Base-by-base conservation (phyloP, 345 rosid species). In the Odontarrhena argentea region DNA sequence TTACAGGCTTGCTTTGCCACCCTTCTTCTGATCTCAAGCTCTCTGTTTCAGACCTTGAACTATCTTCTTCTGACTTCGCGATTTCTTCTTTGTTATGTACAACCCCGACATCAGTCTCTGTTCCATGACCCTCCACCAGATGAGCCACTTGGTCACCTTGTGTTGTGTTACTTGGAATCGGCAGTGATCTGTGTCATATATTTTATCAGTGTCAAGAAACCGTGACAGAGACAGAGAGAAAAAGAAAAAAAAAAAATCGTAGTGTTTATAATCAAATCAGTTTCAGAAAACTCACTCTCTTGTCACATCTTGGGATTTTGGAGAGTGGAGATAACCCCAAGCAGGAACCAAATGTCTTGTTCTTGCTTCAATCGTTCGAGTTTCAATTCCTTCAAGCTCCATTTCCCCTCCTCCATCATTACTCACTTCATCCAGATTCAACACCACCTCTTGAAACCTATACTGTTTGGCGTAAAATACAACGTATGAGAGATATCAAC, bases 311-410 rank as follows among this genome's bases (percentile, higher is more conserved):
- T 50, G 84, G 57, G 76, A 65, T 59, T 74, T 83, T 44, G 84
- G 70, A 51, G 78, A 55, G 37, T 53, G 82, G 66, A 70, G 82
- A 78, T 70, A 57, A 69, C 91, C 87, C 59, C 81, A 84, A 56
- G 77, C 83, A 34, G 97, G 96, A 67, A 92, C 79, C 77, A 89
- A 71, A 65, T 79, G 71, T 78, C 80, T 87, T 51, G 85, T 78
- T 74, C 89, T 77, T 40, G 83, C 86, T 87, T 84, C 96, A 32
- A 87, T 69, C 34, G 76, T 77, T 49, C 77, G 78, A 68, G 83
- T 79, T 50, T 85, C 78, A 57, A 89, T 57, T 74, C 71, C 83
- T 77, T 84, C 92, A 34, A 92, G 77, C 75, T 87, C 93, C 55
- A 83, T 72, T 78, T 89, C 97, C 30, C 95, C 92, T 65, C 67